A percentile compares a stretch with the other conserved stretches of the same genome.
Conservation (phyloP, 345 rosid species). For the Eucalyptus lansdowneana region DNA sequence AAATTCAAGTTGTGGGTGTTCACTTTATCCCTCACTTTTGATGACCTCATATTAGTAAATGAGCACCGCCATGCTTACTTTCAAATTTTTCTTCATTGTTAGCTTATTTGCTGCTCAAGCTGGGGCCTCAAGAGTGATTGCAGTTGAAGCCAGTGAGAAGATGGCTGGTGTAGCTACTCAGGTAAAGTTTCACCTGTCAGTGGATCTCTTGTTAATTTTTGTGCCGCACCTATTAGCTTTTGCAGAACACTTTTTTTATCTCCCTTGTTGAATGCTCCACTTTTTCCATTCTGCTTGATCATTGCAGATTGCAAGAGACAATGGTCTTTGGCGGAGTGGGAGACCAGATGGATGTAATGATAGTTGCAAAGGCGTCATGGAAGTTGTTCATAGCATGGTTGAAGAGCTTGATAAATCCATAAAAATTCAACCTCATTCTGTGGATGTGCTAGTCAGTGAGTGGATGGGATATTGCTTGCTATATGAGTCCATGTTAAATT, state of each 20-base stretch:
- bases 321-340: slow-evolving; percentile 31
- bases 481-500: slow-evolving; percentile 87
- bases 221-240: neutral
- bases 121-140: slow-evolving; percentile 88
- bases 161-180: slow-evolving; percentile 90
- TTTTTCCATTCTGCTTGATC: neutral
- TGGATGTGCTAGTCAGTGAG: slow-evolving; percentile 80
- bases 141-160: slow-evolving; percentile 91
- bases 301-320: slow-evolving; percentile 74
- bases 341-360: slow-evolving; percentile 5
- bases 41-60: neutral
- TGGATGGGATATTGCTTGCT: slow-evolving; percentile 99
- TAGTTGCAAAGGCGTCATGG: slow-evolving; percentile 31
- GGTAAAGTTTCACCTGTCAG: slow-evolving; percentile 23
- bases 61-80: neutral
- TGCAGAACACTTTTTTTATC: neutral
- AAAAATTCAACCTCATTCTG: slow-evolving; percentile 50
- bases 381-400: slow-evolving; percentile 77
- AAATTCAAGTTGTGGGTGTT: neutral
- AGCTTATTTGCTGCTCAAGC: slow-evolving; percentile 93
- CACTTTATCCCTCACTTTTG: neutral
- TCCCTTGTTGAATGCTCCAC: neutral
- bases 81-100: neutral
- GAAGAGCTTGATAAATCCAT: slow-evolving; percentile 69
- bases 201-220: neutral